Base-by-base conservation (phyloP, 805 yeast species). In the Candida corydali region DNA sequence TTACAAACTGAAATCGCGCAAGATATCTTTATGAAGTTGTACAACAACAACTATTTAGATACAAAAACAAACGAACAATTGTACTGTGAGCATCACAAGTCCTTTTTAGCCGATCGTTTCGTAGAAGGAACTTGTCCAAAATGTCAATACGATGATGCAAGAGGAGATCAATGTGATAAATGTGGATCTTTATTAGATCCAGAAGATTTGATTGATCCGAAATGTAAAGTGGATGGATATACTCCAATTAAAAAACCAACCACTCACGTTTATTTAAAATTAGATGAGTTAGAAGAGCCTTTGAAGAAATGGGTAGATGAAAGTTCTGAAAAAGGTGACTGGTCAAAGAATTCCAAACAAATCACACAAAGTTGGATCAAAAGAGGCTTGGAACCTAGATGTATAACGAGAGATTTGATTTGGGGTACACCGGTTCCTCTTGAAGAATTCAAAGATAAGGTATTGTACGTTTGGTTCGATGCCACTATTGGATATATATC, bases 381-480 rank as follows among this genome's bases (percentile, higher is more conserved):
- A 54, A 95, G 87, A 59, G 98, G 98, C 29, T 75, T 93, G 40
- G 78, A 77, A 45, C 93, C 98, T 44, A 81, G 98, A 62, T 86
- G 97, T 68, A 93, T 93, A 59, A 93, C 98, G 12, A 82, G 99
- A 69, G 99, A 93, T 59, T 75, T 93, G 57, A 80, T 80, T 32
- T 93, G 99, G 99, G 99, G 99, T 61, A 88, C 96, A 6, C 96
- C 98, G 7, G 98, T 93, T 18, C 99, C 99, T 34, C 68, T 86
- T 47, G 82, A 85, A 50, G 86, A 80, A 35, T 93, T 73, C 68
- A 79, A 82, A 49, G 82, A 87, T 38, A 93, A 93, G 65, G 98
- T 93, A 9, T 70, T 93, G 52, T 93, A 93, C 57, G 99, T 93
- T 41, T 93, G 99, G 99, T 93, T 93, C 51, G 99, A 93, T 66